Conservation (phyloP, 2,329 filamentous ascomycete genomes). For the Calonectria pseudoreteaudii region DNA sequence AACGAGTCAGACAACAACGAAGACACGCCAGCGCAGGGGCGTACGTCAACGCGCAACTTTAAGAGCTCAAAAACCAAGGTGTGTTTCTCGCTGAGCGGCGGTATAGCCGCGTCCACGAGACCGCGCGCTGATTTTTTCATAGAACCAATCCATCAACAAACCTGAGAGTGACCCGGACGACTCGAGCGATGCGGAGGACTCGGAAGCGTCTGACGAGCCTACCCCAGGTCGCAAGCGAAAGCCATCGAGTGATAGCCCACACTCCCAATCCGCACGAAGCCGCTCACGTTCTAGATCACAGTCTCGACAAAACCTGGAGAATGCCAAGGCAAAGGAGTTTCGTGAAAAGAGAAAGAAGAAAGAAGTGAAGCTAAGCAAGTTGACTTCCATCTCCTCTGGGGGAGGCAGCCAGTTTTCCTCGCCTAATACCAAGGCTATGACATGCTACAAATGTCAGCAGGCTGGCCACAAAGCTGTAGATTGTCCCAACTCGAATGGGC, state of each 20-base stretch:
- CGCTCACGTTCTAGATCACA: conserved; percentile 50
- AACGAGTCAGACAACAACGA: conserved; percentile 52
- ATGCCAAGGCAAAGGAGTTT: conserved; percentile 57
- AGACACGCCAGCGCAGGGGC: conserved; percentile 47
- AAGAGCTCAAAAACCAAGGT: conserved; percentile 45
- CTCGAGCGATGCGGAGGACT: conserved; percentile 42
- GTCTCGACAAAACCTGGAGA: conserved; percentile 43
- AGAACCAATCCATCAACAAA: conserved; percentile 34
- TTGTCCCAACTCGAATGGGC: conserved; percentile 57
- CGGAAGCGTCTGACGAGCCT: conserved; percentile 39
- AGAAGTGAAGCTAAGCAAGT: conserved; percentile 73
- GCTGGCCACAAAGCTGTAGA: conserved; percentile 69
- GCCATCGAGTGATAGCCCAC: conserved; percentile 38
- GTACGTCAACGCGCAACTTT: conserved; percentile 50
- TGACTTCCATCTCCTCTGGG: conserved; percentile 70
- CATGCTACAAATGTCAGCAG: conserved; percentile 72
- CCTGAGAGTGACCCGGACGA: conserved; percentile 36
- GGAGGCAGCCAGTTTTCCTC: conserved; percentile 42
- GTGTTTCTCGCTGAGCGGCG: conserved; percentile 26
- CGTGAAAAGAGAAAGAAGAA: conserved; percentile 72
- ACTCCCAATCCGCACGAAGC: conserved; percentile 32
- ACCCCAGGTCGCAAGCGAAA: conserved; percentile 43
- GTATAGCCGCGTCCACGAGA: neutral
- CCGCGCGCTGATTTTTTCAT: conserved; percentile 23
- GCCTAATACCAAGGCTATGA: conserved; percentile 43